These are phyloP conservation scores for Diaporthe velutina DNA, from an alignment of 2,329 filamentous ascomycete genomes.

Conservation along the genomic window DNA sequence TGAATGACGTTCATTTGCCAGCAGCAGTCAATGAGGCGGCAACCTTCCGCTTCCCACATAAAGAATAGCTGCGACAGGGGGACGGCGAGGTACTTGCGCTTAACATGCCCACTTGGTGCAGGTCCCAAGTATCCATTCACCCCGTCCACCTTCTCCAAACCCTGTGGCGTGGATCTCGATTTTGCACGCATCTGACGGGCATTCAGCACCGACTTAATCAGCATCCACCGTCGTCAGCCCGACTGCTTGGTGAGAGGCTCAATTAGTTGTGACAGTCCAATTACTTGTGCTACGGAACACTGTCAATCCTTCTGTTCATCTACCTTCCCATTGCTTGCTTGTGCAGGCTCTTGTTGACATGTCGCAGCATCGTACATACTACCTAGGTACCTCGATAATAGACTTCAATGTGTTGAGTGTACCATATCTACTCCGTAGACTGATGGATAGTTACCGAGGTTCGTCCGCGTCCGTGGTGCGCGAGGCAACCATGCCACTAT, in stretches of 20 bases:
- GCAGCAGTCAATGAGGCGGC: conserved; percentile 33
- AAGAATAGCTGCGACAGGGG: conserved; percentile 23
- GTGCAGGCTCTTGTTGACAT: neutral
- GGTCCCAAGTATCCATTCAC: neutral
- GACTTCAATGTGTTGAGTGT: neutral
- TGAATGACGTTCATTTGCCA: conserved; percentile 31
- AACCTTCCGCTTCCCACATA: conserved; percentile 25
- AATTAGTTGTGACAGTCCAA: neutral
- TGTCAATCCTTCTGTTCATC: neutral
- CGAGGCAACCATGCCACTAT: neutral
- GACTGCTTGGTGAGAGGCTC: neutral
- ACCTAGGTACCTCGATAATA: too few relatives aligned
- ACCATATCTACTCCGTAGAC: neutral
- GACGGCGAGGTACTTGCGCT: neutral
- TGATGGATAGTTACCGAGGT: neutral
- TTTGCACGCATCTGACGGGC: conserved; percentile 4
- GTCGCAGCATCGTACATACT: neutral
- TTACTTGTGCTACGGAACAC: neutral
- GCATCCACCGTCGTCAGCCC: neutral
- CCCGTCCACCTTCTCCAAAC: neutral
- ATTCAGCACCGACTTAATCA: neutral
- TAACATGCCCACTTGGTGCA: neutral
- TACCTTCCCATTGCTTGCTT: neutral
- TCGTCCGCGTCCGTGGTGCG: neutral
- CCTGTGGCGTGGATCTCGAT: conserved; percentile 14